Evolutionary conservation across 768 basidiomycete genomes (phyloP).

Genomic region (Agrocybe pediades): DNA sequence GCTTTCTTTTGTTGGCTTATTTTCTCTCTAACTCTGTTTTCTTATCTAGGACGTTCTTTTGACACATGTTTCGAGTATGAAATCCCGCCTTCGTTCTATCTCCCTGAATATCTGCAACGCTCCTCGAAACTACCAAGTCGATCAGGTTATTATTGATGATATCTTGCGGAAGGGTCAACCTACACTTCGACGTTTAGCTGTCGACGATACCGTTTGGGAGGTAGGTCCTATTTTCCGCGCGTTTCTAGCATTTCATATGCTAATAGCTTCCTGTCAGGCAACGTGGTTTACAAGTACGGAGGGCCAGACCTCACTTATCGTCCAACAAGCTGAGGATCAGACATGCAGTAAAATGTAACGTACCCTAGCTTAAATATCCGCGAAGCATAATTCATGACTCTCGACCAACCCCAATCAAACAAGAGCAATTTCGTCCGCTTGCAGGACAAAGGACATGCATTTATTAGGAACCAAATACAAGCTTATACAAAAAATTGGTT

Average conservation of each 20-base stretch:
- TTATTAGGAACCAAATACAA: too few species aligned
- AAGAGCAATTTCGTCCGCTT: too few species aligned
- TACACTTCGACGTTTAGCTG: constrained; percentile 27
- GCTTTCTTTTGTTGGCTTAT: constrained; percentile 12
- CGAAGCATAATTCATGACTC: too few species aligned
- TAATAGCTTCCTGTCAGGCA: neutral
- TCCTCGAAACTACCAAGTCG: constrained; percentile 21
- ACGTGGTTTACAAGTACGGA: too few species aligned
- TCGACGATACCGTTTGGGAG: constrained; percentile 37
- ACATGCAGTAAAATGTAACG: too few species aligned
- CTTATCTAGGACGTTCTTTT: constrained; percentile 24
- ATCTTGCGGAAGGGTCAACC: constrained; percentile 22
- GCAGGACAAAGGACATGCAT: too few species aligned
- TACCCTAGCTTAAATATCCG: too few species aligned
- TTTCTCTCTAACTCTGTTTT: neutral
- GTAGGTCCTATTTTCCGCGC: constrained; percentile 19
- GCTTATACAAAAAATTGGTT: too few species aligned
- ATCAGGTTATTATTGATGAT: constrained; percentile 21
- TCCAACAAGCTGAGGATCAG: too few species aligned
- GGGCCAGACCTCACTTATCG: too few species aligned
- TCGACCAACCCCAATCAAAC: too few species aligned
- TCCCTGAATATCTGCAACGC: constrained; percentile 34
- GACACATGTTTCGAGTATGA: constrained; percentile 15
- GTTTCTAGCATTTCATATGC: neutral
- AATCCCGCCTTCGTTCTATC: constrained; percentile 31